Conservation (phyloP, 768 basidiomycete genomes). For the Leccinum pellstonianum region DNA sequence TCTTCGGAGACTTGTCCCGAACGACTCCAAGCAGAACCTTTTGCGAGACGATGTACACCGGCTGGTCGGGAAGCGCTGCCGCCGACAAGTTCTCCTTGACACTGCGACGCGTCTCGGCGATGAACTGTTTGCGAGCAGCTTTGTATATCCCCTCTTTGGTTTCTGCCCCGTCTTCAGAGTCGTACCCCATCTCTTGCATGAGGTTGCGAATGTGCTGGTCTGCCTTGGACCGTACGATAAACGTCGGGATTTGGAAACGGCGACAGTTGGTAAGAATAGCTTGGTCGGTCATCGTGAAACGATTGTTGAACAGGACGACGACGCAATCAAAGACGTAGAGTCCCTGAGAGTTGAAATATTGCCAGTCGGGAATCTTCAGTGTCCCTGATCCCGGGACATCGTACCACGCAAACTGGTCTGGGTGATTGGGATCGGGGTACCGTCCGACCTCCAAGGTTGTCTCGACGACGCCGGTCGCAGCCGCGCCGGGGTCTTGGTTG, state of each 20-base stretch:
- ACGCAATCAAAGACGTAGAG: conserved; percentile 38
- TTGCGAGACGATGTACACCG: conserved; percentile 31
- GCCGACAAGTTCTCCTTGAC: conserved; percentile 25
- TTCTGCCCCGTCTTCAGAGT: conserved; percentile 22
- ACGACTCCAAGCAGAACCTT: conserved; percentile 25
- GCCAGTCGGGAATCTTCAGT: conserved; percentile 35
- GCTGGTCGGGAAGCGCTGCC: conserved; percentile 29
- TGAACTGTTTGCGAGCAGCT: conserved; percentile 28
- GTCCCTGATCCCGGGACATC: conserved; percentile 41
- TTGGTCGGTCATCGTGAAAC: conserved; percentile 37
- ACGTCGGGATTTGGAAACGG: conserved; percentile 35
- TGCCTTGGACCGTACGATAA: conserved; percentile 38
- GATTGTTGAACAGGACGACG: conserved; percentile 35
- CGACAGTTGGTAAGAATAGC: conserved; percentile 34
- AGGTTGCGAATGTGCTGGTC: conserved; percentile 33
- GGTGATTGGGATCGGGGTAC: conserved; percentile 28
- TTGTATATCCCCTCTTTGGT: conserved; percentile 21
- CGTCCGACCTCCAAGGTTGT: conserved; percentile 32
- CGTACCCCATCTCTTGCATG: conserved; percentile 27
- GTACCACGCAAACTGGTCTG: conserved; percentile 34
- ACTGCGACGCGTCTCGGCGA: conserved; percentile 25
- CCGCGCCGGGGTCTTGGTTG: conserved; percentile 29
- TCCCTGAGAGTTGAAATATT: conserved; percentile 40
- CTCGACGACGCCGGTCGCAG: conserved; percentile 33
- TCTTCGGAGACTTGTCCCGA: conserved; percentile 21